A percentile compares a stretch with the other conserved stretches of the same genome.
Evolutionary conservation across 306 rosid genomes (phyloP).

Genomic region (Fagus sylvatica): DNA sequence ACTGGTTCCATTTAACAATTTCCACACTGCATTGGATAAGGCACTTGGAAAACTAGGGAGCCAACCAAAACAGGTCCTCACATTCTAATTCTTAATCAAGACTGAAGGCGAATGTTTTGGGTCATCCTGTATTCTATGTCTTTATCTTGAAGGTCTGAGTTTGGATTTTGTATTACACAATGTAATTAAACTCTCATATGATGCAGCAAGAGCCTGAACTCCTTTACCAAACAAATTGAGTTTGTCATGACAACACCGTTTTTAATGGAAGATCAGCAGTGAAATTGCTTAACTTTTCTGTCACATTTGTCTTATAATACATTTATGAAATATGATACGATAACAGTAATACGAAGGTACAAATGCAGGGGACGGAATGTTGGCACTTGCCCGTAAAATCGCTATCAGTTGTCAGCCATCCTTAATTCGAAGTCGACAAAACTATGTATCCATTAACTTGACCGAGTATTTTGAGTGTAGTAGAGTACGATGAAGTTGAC

Average conservation of each 20-base stretch:
- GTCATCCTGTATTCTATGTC: not conserved
- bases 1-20: slow-evolving; percentile 66
- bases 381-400: too few species aligned
- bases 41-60: slow-evolving; percentile 91
- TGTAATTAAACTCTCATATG: not conserved
- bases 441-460: too few species aligned
- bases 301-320: not conserved
- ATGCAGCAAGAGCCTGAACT: not conserved
- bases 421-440: too few species aligned
- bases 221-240: not conserved
- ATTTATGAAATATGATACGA: not conserved
- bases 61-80: slow-evolving; percentile 91
- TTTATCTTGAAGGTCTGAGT: not conserved
- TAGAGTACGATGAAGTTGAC: too few species aligned
- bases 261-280: not conserved
- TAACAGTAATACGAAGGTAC: not conserved
- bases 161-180: not conserved
- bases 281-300: not conserved
- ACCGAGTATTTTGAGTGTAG: too few species aligned
- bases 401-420: too few species aligned
- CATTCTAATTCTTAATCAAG: slow-evolving; percentile 45
- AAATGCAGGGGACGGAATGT: not conserved
- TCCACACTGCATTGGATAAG: slow-evolving; percentile 66
- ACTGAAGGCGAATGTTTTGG: slow-evolving; percentile 3
- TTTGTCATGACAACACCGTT: not conserved